Conservation (phyloP, 352 stramenopile species). For the Phytophthora europaea region DNA sequence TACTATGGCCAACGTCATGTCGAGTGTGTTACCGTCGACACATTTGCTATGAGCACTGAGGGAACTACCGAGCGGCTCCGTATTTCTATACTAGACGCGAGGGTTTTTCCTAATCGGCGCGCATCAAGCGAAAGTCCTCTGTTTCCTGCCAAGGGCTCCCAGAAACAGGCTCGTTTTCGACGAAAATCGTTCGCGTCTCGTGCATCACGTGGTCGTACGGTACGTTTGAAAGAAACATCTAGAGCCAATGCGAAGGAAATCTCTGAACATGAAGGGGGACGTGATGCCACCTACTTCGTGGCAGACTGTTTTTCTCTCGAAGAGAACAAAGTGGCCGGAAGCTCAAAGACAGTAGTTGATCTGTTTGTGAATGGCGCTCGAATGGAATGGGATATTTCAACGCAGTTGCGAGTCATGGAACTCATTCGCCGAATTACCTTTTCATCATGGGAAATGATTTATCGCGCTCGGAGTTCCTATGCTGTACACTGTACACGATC, state of each 20-base stretch:
- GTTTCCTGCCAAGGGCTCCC: conserved; percentile 8
- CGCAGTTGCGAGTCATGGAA: conserved; percentile 72
- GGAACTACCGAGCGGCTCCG: conserved; percentile 59
- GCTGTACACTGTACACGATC: conserved; percentile 54
- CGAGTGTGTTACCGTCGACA: conserved; percentile 76
- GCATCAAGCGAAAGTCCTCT: conserved; percentile 10
- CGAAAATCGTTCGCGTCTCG: conserved; percentile 28
- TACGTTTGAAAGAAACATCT: background rate
- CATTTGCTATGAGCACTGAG: conserved; percentile 72
- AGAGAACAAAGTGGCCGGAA: conserved; percentile 61
- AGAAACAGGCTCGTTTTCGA: conserved; percentile 11
- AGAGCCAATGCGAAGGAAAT: background rate
- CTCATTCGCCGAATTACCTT: conserved; percentile 75
- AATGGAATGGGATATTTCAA: conserved; percentile 61
- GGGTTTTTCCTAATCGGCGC: conserved; percentile 39
- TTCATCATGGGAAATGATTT: conserved; percentile 85
- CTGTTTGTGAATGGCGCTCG: conserved; percentile 65
- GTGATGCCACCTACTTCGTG: conserved; percentile 51
- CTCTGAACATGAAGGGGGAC: background rate
- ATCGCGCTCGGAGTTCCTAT: conserved; percentile 67
- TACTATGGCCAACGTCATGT: conserved; percentile 38
- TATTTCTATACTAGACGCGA: conserved; percentile 53
- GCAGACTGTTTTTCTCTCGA: conserved; percentile 73
- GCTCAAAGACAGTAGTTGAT: conserved; percentile 67
- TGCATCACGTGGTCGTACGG: conserved; percentile 9